Percentiles rank a stretch among this genome's conserved stretches.
These are phyloP conservation scores for Euphorbia schlechtendalii DNA, from an alignment of 441 rosid genomes.

Conservation along the genomic window DNA sequence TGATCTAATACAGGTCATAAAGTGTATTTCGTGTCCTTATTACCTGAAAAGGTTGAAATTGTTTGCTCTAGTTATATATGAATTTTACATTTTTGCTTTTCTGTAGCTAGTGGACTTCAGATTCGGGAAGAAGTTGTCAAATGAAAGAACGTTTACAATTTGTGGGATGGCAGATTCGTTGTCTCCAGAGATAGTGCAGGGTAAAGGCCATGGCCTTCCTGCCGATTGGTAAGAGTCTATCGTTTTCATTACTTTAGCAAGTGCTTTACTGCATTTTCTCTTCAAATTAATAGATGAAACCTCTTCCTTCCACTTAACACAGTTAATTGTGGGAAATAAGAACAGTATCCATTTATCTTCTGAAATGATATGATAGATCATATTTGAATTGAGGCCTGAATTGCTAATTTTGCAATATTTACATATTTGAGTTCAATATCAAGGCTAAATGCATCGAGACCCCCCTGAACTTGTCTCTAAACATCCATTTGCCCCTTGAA, in stretches of 20 bases:
- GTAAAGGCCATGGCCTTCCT: slow-evolving; percentile 79
- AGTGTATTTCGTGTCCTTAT: neutral
- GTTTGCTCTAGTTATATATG: too few relatives aligned
- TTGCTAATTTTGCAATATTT: neutral
- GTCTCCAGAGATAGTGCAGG: slow-evolving; percentile 92
- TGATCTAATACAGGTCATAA: neutral
- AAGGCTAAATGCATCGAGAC: too few relatives aligned
- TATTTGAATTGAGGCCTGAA: neutral
- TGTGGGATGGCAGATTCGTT: slow-evolving; percentile 84
- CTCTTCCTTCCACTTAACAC: neutral
- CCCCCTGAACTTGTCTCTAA: too few relatives aligned
- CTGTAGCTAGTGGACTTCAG: slow-evolving; percentile 86
- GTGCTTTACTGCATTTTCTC: neutral
- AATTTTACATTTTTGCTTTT: slow-evolving; percentile 15
- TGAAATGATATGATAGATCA: too few relatives aligned
- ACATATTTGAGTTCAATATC: too few relatives aligned
- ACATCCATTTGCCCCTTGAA: too few relatives aligned
- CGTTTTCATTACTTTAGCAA: neutral
- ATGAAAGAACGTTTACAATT: slow-evolving; percentile 75
- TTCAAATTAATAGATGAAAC: neutral
- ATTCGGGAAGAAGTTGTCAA: slow-evolving; percentile 67
- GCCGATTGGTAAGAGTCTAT: slow-evolving; percentile 66
- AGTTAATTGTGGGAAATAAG: too few relatives aligned
- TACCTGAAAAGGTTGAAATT: neutral
- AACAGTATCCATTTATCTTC: too few relatives aligned